These are phyloP conservation scores for Mycena kentingensis DNA, from an alignment of 768 basidiomycete species.

Conservation along the genomic window DNA sequence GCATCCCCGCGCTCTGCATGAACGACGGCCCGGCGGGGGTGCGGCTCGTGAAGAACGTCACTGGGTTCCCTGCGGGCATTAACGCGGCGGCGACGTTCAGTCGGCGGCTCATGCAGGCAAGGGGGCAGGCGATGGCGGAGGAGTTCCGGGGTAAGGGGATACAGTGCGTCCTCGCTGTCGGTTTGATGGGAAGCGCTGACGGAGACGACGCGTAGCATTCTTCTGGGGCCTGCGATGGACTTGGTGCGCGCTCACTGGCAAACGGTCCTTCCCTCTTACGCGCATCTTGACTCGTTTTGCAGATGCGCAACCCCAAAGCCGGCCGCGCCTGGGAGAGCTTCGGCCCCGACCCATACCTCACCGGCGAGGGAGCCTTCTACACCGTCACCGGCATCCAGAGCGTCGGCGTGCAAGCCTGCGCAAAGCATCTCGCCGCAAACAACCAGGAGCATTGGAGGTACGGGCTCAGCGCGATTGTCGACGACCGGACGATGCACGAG, in stretches of 20 bases:
- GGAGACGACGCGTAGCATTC: constrained; percentile 37
- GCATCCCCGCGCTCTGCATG: constrained; percentile 12
- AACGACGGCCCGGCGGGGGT: constrained; percentile 10
- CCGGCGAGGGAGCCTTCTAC: constrained; percentile 60
- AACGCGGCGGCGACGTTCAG: constrained; percentile 56
- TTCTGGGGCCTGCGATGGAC: constrained; percentile 57
- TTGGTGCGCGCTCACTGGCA: constrained; percentile 41
- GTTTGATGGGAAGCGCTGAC: no score
- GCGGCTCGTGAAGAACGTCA: constrained; percentile 43
- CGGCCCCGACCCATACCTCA: constrained; percentile 65
- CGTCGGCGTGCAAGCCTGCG: constrained; percentile 60
- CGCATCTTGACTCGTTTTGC: neutral
- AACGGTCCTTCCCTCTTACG: neutral
- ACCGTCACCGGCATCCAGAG: constrained; percentile 62
- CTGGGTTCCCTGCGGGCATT: constrained; percentile 61
- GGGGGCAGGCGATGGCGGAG: constrained; percentile 63
- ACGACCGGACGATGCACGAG: constrained; percentile 60
- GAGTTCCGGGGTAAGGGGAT: constrained; percentile 74
- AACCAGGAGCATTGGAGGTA: constrained; percentile 58
- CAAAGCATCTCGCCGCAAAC: constrained; percentile 54
- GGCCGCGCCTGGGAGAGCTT: constrained; percentile 56
- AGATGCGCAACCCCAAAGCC: constrained; percentile 56
- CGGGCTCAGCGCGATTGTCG: constrained; percentile 46
- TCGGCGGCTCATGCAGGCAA: constrained; percentile 60
- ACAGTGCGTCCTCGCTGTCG: constrained; percentile 32